Base-by-base conservation (phyloP, 2,329 filamentous ascomycete species). In the Byssothecium circinans region DNA sequence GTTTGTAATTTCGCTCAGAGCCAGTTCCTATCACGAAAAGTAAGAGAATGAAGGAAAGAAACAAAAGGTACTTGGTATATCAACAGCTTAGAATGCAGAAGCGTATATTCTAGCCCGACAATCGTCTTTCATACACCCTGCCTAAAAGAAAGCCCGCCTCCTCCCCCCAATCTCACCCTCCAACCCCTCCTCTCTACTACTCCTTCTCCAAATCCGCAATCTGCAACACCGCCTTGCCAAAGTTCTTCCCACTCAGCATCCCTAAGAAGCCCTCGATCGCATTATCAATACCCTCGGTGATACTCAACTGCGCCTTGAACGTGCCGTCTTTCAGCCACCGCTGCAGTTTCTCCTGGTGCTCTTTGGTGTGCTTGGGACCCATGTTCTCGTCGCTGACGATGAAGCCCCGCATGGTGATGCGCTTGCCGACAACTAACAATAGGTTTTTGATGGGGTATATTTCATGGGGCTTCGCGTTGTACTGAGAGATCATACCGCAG, bases 191-290 rank as follows among this genome's bases (percentile, higher is more conserved):
- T n/a, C n/a, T n/a, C 23, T 25, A 25, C 29, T 58, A 53, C 36
- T 69, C 65, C 57, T 64, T 62, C 42, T 60, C 56, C 44, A 71
- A 39, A 47, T 71, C 65, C 27, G 69, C 67, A 59, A 86, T 82
- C 77, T 89, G 87, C 61, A 94, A 64, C 18, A 94, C 81, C 14
- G 89, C 87, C 81, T 95, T 95, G 58, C 90, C 90, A 72, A 91
- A 88, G 76, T 95, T 95, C 71, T 87, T 81, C 39, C 90, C 90
- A 62, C 81, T 69, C 45, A 94, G 78, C 76, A 95, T 84, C 11
- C 84, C 87, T 11, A 92, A 72, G 50, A 95, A 78, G 0, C 86
- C 90, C 47, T 91, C 81, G 5, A 83, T 75, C 1, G 85, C 86
- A 52, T 88, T 84, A 52, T 95, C 90, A 50, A 95, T 91, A 17